Conservation (phyloP, 2,329 filamentous ascomycete species). For the Fusarium succisae region DNA sequence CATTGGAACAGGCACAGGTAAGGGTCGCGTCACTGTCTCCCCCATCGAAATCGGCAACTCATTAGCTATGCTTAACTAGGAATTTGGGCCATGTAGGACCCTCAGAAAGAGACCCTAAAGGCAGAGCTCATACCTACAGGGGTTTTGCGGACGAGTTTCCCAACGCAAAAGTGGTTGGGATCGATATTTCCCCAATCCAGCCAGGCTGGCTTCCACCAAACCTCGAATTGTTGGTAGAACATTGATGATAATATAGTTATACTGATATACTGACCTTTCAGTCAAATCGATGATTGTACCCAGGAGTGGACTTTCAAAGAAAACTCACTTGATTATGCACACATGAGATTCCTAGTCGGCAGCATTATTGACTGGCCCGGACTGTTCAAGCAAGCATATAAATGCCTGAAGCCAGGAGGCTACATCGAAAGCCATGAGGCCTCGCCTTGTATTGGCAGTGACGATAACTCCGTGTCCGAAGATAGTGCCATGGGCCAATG, state of each 20-base stretch:
- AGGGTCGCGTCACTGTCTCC: not conserved
- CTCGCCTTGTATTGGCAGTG: not conserved
- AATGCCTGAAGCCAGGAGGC: not conserved
- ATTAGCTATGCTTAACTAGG: not conserved
- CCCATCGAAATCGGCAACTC: fast-evolving
- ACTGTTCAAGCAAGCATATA: not conserved
- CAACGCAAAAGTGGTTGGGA: not conserved
- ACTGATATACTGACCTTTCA: fast-evolving
- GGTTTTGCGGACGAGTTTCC: conserved; percentile 17
- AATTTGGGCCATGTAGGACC: conserved; percentile 3
- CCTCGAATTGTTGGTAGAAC: not conserved
- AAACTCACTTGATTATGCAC: conserved; percentile 7
- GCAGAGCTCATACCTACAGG: not conserved
- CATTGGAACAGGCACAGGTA: conserved; percentile 19
- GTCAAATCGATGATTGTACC: conserved; percentile 18
- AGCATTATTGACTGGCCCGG: conserved; percentile 4
- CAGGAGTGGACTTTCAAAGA: conserved; percentile 1
- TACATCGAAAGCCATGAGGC: conserved; percentile 5
- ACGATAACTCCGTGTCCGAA: not conserved
- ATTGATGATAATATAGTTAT: fast-evolving
- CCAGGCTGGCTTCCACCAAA: conserved; percentile 14
- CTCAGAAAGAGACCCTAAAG: fast-evolving
- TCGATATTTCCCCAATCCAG: conserved; percentile 14
- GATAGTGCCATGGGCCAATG: conserved; percentile 16
- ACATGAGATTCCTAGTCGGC: conserved; percentile 9